Base-by-base conservation (phyloP, 225 moss, liverwort and hornwort genomes). In the Sphagnum contortum region DNA sequence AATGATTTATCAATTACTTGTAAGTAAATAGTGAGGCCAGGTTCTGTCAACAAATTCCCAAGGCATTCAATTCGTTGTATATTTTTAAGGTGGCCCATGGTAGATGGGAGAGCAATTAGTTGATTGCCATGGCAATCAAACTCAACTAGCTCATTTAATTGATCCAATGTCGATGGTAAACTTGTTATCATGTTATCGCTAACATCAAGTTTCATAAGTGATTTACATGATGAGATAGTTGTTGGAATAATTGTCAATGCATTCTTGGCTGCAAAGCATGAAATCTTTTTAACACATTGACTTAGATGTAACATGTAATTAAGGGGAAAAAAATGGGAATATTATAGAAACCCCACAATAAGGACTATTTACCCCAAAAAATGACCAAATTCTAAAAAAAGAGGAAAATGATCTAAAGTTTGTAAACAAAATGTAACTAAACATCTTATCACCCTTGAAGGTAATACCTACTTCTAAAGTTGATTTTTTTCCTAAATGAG, bases 31-130 rank as follows among this genome's bases (percentile, higher is more conserved):
- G 78, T 77, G 12, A 78, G 76, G 2, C 79, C 83, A 11, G 85
- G 90, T 74, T 88, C 90, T 4, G 60, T 69, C 47, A 90, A 69
- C 44, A 79, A 79, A 62, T 90, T 90, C 9, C 75, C 78, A 61
- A 63, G 57, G 64, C 90, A 90, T 57, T 85, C 82, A 47, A 90
- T 75, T 9, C 73, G 70, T n/a, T 83, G 85, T 49, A 90, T 70
- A 73, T 80, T 90, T 65, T 88, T 88, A 5, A 90, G 69, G 54
- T 85, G 74, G 48, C 85, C 78, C 0, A 90, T 58, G 9, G 79
- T 73, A 45, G 88, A 80, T 1, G 90, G 90, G 67, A 90, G 55
- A 5, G 48, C 1, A 64, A 52, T 67, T 57, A 90, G 78, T 12
- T 71, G 76, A 59, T 90, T 90, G 2, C 48, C 11, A 68, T 75